A percentile compares a stretch with the other conserved stretches of the same genome.
phyloP scores from a whole-genome alignment of 768 basidiomycete genomes.

The Xerocomus brunneocitrinus region DNA sequence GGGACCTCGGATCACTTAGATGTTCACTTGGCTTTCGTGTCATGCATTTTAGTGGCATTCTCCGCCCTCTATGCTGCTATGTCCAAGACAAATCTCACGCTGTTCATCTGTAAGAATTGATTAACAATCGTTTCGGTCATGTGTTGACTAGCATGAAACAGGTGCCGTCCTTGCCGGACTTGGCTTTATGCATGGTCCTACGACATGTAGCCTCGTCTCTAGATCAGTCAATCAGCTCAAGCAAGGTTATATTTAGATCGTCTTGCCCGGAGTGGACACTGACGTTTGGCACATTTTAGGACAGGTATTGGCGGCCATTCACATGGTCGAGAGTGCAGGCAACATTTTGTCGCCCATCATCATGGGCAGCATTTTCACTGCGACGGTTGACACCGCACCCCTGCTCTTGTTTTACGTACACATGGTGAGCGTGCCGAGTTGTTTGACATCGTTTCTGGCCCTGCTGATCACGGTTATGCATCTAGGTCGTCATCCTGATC shows the following conservation, averaged over 20 bases:
- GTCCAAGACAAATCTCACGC: slow-evolving; percentile 2
- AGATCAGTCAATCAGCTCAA: slow-evolving; percentile 25
- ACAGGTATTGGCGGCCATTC: slow-evolving; percentile 26
- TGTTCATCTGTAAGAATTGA: slow-evolving; percentile 14
- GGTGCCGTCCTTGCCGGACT: slow-evolving; percentile 19
- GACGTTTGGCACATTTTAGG: slow-evolving; percentile 9
- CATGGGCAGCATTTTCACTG: slow-evolving; percentile 27
- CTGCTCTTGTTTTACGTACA: slow-evolving; percentile 24
- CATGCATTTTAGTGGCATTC: slow-evolving; percentile 16
- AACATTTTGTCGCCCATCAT: slow-evolving; percentile 24
- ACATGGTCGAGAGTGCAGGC: slow-evolving; percentile 24
- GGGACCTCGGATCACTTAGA: slow-evolving; percentile 27
- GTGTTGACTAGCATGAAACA: slow-evolving; percentile 6
- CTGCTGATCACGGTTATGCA: background rate
- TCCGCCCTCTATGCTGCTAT: slow-evolving; percentile 11
- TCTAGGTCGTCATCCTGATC: slow-evolving; percentile 14
- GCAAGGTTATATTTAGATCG: slow-evolving; percentile 19
- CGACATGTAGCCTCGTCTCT: slow-evolving; percentile 23
- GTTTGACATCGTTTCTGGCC: background rate
- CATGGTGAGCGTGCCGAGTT: slow-evolving; percentile 9
- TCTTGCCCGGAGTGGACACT: background rate
- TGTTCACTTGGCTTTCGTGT: slow-evolving; percentile 23
- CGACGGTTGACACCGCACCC: slow-evolving; percentile 19
- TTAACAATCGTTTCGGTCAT: background rate
- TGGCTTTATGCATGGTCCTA: slow-evolving; percentile 12